Evolutionary conservation across 2,329 filamentous ascomycete species (phyloP).

Genomic region (Periglandula ipomoeae): DNA sequence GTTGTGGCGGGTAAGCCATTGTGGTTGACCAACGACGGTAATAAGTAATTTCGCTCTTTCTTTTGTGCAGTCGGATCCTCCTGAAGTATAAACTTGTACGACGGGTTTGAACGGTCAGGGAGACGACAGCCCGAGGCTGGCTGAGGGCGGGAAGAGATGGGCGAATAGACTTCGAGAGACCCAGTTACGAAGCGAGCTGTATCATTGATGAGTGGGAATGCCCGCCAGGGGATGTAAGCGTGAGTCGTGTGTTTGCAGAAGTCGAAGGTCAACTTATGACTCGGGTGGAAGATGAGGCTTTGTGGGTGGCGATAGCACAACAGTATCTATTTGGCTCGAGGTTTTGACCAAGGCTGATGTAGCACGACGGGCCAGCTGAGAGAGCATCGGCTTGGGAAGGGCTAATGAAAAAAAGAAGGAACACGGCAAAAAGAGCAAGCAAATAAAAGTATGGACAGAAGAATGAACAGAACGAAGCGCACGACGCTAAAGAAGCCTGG

Average conservation of each 20-base stretch:
- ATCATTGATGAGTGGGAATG: slow-evolving; percentile 3
- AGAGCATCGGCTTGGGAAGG: background rate
- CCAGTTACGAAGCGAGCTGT: background rate
- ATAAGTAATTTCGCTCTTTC: background rate
- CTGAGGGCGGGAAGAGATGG: slow-evolving; percentile 1
- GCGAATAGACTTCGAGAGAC: slow-evolving; percentile 3
- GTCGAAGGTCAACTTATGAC: slow-evolving; percentile 1
- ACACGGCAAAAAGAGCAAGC: background rate
- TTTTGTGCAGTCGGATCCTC: background rate
- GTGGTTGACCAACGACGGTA: background rate
- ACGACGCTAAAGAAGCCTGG: background rate
- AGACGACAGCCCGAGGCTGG: slow-evolving; percentile 4
- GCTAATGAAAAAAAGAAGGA: background rate
- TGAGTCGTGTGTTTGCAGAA: slow-evolving; percentile 4
- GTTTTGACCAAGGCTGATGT: slow-evolving; percentile 1
- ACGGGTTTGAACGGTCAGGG: background rate
- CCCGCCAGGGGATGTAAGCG: background rate
- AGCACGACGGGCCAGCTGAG: background rate
- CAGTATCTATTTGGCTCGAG: slow-evolving; percentile 3
- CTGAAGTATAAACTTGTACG: background rate
- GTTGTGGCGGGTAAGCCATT: slow-evolving; percentile 29
- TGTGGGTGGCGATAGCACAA: slow-evolving; percentile 3
- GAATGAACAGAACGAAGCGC: background rate
- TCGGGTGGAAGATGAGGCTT: slow-evolving; percentile 3
- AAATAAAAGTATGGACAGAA: background rate